Evolutionary conservation across 306 rosid species (phyloP), one percentile per base, ranked within the genome.

Genomic region (Lupinus albus): DNA sequence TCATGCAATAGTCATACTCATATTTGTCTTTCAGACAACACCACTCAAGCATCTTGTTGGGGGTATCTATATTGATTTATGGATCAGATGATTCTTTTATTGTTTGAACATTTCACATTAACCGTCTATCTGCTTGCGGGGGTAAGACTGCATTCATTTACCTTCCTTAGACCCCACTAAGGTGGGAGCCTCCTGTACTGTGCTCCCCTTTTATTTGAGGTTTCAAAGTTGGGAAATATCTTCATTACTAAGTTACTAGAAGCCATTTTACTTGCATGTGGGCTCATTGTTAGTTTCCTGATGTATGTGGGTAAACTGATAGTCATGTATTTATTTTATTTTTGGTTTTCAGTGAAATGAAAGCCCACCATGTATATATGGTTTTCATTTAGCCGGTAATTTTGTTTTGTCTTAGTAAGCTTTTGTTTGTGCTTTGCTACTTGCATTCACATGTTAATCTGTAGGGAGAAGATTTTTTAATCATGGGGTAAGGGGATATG

Each of bases 361-460:
- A 17, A 8, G 20, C 39, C 7, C 20, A 46, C n/a, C 15, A 35
- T 46, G 45, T 18, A 32, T 61, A n/a, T 28, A 39, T 65, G 18
- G 47, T 25, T 38, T 47, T 12, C 56, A 12, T 52, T 12, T 64
- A 12, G 16, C 12, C 15, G 39, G 41, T 65, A 58, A 68, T 49
- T 64, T 25, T 48, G 20, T 11, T 35, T 20, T 9, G 33, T 9
- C 21, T 16, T 46, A 18, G 57, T 28, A 13, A 44, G 49, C 15
- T 58, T 73, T 14, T 30, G 11, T 57, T 15, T 58, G 58, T 54
- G 9, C 9, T 60, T 50, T 67, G 48, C 68, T 75, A n/a, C 49
- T 36, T 74, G 41, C 28, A 14, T 42, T 16, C 33, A 32, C 14
- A 17, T 36, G 30, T 30, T 18, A 57, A 17, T 41, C 3, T 52